Evolutionary conservation across 1,284 basidiomycete species (phyloP), one percentile per base, ranked within the genome.

Genomic region (Ganoderma leucocontextum): DNA sequence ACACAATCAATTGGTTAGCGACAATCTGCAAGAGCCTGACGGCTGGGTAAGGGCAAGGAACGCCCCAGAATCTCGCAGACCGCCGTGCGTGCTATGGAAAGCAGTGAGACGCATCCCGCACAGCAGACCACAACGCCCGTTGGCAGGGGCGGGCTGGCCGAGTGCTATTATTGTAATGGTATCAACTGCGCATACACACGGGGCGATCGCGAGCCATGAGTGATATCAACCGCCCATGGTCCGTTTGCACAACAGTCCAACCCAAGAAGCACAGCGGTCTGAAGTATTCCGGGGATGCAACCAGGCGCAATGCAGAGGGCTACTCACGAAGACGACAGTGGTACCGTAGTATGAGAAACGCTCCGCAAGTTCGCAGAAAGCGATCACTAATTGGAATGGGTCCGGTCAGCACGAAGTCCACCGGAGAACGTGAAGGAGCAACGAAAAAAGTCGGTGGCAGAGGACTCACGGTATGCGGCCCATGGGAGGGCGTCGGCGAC

Each of bases 281-380:
- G 38, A 17, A 7, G 41, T 33, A 29, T n/a, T 29, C 44, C 2
- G 19, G 36, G 19, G 6, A 39, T 17, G 19, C 55, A 6, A 49
- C 25, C 36, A 53, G 17, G 35, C 33, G 4, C 29, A 42, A 2
- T 42, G 29, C 6, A 22, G 22, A 41, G 42, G 22, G 42, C 42
- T 63, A 84, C 89, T 76, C 72, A 90, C 89, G 75, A 91, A 91
- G 69, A 92, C 89, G 63, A 89, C 87, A 36, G 80, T 85, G 19
- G 84, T 83, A n/a, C 92, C 92, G 78, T 89, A 88, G 78, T 80
- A 81, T 13, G 92, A 94, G 79, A 95, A 94, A 25, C 92, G 88
- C 76, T 94, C 93, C 4, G 91, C 91, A 55, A 91, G 76, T 78
- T 94, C 92, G 44, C 93, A 84, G 41, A 89, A 67, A 4, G 91